Base-by-base conservation (phyloP, 768 basidiomycete species). In the Roridomyces roridus region DNA sequence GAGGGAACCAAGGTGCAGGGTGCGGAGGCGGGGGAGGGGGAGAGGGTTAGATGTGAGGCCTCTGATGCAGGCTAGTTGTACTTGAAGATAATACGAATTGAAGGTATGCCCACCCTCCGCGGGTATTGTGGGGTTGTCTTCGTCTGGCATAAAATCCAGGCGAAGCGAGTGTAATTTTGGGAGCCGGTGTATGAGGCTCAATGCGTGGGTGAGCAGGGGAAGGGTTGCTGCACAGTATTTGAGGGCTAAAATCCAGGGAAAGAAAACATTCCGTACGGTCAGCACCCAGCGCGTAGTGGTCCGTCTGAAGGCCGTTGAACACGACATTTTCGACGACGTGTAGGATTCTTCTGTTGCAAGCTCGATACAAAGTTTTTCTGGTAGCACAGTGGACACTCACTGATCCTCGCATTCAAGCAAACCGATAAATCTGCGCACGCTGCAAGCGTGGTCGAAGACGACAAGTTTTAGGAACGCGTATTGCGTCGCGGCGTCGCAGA, bases 201-300 rank as follows among this genome's bases (percentile, higher is more conserved):
- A 55, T 28, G 58, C 9, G 4, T 46, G 44, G 20, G 45, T 36
- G 28, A 60, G 17, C 20, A 39, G 8, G 12, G 24, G 35, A 8
- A n/a, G 15, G 6, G 57, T 44, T 23, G 46, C 57, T 54, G 18
- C 21, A 17, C 12, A 45, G 36, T 21, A 54, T n/a, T n/a, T n/a
- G n/a, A n/a, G n/a, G n/a, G n/a, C n/a, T n/a, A n/a, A n/a, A n/a
- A n/a, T n/a, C n/a, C n/a, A n/a, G n/a, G n/a, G n/a, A 46, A 11
- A 43, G 4, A 26, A 26, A 14, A 44, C 1, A 11, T 6, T 14
- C 20, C 46, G 12, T 45, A 55, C 52, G 28, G n/a, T 50, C 51
- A 20, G 52, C 42, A 21, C 58, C 58, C 5, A 55, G 40, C 2
- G 50, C 52, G 20, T 50, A 60, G 44, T 60, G 53, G 43, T 60